A percentile compares a stretch with the other conserved stretches of the same genome.
These are phyloP conservation scores for Trametes gibbosa DNA, from an alignment of 768 basidiomycete genomes.

Conservation along the genomic window DNA sequence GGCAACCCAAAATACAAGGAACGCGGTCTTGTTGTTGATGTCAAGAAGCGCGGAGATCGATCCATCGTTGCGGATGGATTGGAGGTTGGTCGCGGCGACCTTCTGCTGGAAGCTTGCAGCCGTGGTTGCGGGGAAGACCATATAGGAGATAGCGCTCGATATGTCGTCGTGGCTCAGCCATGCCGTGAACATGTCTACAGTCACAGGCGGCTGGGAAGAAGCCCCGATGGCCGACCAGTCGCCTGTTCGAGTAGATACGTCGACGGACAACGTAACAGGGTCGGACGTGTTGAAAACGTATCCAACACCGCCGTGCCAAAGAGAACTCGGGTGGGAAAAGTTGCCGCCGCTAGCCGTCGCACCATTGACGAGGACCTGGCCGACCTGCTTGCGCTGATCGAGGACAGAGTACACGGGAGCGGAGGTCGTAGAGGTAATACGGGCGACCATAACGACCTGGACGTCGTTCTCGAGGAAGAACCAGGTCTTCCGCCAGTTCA, in stretches of 20 bases:
- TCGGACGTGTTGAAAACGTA: slow-evolving; percentile 45
- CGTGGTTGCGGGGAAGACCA: slow-evolving; percentile 48
- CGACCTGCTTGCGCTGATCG: slow-evolving; percentile 51
- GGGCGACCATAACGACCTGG: slow-evolving; percentile 57
- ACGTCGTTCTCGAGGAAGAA: slow-evolving; percentile 63
- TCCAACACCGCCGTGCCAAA: slow-evolving; percentile 63
- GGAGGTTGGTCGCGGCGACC: slow-evolving; percentile 30
- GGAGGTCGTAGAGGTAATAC: slow-evolving; percentile 42
- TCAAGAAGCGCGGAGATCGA: slow-evolving; percentile 53
- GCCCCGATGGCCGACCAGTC: slow-evolving; percentile 62
- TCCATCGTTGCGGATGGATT: slow-evolving; percentile 45
- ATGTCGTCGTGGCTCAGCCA: slow-evolving; percentile 45
- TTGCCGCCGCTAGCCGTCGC: slow-evolving; percentile 18
- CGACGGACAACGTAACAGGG: slow-evolving; percentile 32
- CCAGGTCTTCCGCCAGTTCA: slow-evolving; percentile 65
- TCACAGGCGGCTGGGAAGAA: slow-evolving; percentile 50
- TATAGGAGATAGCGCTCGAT: slow-evolving; percentile 41
- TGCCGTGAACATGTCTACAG: slow-evolving; percentile 58
- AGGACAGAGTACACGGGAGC: slow-evolving; percentile 58
- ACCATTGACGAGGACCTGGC: slow-evolving; percentile 43
- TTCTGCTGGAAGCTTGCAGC: slow-evolving; percentile 39
- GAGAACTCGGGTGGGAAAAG: slow-evolving; percentile 33
- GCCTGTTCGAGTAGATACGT: slow-evolving; percentile 47
- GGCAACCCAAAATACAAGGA: slow-evolving; percentile 54
- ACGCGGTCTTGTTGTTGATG: slow-evolving; percentile 34